phyloP scores from a whole-genome alignment of 2,329 filamentous ascomycete genomes.

The Colletotrichum sp. region DNA sequence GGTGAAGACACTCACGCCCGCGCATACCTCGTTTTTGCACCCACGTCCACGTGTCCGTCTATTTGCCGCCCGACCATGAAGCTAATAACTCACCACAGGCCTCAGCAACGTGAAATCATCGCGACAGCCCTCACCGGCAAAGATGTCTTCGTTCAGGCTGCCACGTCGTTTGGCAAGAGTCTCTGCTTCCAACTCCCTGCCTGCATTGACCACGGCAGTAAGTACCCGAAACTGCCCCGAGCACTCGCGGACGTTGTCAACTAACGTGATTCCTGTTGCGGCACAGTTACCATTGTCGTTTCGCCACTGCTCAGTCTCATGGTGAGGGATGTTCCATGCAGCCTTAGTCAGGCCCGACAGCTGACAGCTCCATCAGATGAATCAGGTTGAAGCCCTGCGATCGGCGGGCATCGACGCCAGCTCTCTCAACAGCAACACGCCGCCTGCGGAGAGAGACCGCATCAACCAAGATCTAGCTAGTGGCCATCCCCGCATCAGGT shows the following conservation, averaged over 20 bases:
- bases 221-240: constrained; percentile 36
- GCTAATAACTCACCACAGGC: constrained; percentile 36
- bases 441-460: constrained; percentile 64
- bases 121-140: constrained; percentile 78
- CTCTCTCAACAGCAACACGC: constrained; percentile 85
- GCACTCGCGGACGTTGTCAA: constrained; percentile 16
- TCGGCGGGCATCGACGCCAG: constrained; percentile 79
- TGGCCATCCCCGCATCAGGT: constrained; percentile 80
- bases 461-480: constrained; percentile 85
- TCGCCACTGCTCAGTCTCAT: constrained; percentile 90
- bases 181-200: constrained; percentile 92
- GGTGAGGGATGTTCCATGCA: constrained; percentile 51
- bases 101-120: constrained; percentile 88
- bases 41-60: background rate
- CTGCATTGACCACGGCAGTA: constrained; percentile 84
- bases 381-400: constrained; percentile 85
- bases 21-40: background rate
- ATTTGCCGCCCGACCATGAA: constrained; percentile 43
- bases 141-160: constrained; percentile 93
- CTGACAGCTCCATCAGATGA: constrained; percentile 64
- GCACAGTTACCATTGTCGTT: constrained; percentile 82
- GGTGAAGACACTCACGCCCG: constrained; percentile 49
- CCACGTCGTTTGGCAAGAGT: constrained; percentile 90
- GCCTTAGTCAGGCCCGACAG: background rate
- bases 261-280: constrained; percentile 22